Conservation (phyloP, 768 basidiomycete genomes). For the Nevesoporus exiguus region DNA sequence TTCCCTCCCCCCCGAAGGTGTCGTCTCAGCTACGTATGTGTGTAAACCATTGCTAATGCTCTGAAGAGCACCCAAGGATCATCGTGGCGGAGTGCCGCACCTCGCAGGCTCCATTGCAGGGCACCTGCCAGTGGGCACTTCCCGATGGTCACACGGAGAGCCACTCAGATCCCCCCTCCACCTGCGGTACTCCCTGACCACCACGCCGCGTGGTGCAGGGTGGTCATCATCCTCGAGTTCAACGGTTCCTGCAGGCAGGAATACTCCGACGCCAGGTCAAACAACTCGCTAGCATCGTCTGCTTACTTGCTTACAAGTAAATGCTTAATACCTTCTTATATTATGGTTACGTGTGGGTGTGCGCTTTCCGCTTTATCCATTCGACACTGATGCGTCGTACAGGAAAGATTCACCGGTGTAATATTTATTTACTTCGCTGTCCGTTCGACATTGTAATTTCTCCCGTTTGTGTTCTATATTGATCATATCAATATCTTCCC, state of each 20-base stretch:
- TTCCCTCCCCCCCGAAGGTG: constrained; percentile 78
- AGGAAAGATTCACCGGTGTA: constrained; percentile 10
- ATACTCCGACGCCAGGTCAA: constrained; percentile 81
- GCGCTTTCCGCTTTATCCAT: too few relatives aligned
- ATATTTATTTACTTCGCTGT: constrained; percentile 19
- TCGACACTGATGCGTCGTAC: constrained; percentile 1
- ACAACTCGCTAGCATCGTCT: constrained; percentile 81
- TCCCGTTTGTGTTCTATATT: background rate
- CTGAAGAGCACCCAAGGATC: constrained; percentile 67
- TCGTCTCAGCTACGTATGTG: background rate
- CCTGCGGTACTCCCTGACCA: constrained; percentile 70
- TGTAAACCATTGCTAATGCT: constrained; percentile 9
- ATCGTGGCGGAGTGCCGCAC: constrained; percentile 70
- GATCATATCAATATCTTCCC: constrained; percentile 11
- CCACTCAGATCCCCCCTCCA: constrained; percentile 81
- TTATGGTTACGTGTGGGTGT: constrained; percentile 18
- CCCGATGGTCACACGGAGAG: constrained; percentile 57
- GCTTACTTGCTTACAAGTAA: constrained; percentile 84
- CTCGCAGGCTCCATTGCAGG: constrained; percentile 63
- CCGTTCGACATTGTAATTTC: constrained; percentile 24
- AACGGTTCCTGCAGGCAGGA: constrained; percentile 80
- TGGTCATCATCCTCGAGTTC: constrained; percentile 81
- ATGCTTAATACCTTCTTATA: constrained; percentile 25
- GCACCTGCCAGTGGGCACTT: constrained; percentile 68
- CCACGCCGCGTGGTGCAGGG: constrained; percentile 71